Base-by-base conservation (phyloP, 2,329 filamentous ascomycete species). In the Ophiocordyceps camponoti-saundersi region DNA sequence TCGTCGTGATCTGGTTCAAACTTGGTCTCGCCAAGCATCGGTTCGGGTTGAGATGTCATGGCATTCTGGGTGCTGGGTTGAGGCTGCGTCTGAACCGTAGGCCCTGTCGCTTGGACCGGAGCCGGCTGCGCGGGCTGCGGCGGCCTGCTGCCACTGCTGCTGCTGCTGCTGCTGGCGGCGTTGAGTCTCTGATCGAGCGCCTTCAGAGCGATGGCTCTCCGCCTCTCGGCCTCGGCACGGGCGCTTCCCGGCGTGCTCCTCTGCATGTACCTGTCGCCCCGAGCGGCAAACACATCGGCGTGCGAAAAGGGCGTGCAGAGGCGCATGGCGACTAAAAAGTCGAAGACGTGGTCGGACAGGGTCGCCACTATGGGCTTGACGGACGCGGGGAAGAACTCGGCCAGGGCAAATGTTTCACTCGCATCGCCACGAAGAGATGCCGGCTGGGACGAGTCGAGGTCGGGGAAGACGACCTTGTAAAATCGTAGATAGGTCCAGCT, bases 401-500 rank as follows among this genome's bases (percentile, higher is more conserved):
- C 82, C 61, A 98, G 94, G 8, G 89, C 84, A 60, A 98, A 98
- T 0, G 89, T 95, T 64, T 98, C 92, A 63, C 85, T 93, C 34
- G 92, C 86, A 62, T 98, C 92, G 51, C 92, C 92, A 52, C 82
- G 84, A 54, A 94, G 77, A 10, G 74, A 69, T 6, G 71, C 60
- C 2, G 73, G 63, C 56, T 82, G 78, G 11, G 73, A 72, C 13
- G 73, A 67, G 55, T 82, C 79, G 51, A 83, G 75, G 55, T 83
- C 79, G 47, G 79, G 78, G 57, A 82, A 81, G 49, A 81, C 76
- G 48, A 72, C 66, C 67, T 95, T 94, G 71, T 86, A 95, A 71
- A 96, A 98, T 54, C 92, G 86, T 18, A 98, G 79, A 64, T 96
- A 96, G 42, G 85, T 86, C 90, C 90, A 98, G 62, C 86, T 88